Evolutionary conservation across 1,284 basidiomycete species (phyloP), one percentile per base, ranked within the genome.

Genomic region (Melanopsichium pennsylvanicum): DNA sequence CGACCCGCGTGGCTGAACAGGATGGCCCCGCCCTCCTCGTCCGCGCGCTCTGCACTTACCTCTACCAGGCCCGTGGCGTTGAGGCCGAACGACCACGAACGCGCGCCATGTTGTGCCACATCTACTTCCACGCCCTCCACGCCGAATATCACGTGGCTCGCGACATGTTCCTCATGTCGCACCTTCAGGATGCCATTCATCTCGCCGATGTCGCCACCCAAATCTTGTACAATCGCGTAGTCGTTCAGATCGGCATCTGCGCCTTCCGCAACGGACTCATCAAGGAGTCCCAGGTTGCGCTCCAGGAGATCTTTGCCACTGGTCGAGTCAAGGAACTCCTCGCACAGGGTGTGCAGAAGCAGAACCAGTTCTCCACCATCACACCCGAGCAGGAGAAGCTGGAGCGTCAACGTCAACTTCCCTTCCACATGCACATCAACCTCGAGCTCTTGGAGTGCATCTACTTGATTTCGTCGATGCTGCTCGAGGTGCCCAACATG

Each of bases 361-460:
- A 91, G 77, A 93, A 94, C 81, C 87, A 92, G 44, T 97, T 90
- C 86, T 90, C 79, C 55, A 77, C 75, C 36, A 84, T 97, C 48
- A 88, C 90, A 13, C 92, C 93, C 7, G 96, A 98, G 82, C 95
- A 98, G 83, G 96, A 98, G 82, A 91, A 93, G 81, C 88, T 93
- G 7, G 96, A 98, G 82, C 91, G 93, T 75, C 91, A 93, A 74
- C 87, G 95, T 39, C 92, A 97, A 78, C 86, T 99, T 21, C 96
- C 96, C 27, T 99, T 98, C 89, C 96, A 99, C 83, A 92, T 98
- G 90, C 96, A 99, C 84, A 95, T 98, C 84, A 98, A 98, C 84
- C 92, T 96, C 13, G 96, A 98, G 83, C 85, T 99, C 23, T 86
- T 98, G 62, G 96, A 98, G 83, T 94, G 93, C 36, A 94, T 93